Evolutionary conservation across 768 basidiomycete species (phyloP).

Genomic region (Obba rivulosa): DNA sequence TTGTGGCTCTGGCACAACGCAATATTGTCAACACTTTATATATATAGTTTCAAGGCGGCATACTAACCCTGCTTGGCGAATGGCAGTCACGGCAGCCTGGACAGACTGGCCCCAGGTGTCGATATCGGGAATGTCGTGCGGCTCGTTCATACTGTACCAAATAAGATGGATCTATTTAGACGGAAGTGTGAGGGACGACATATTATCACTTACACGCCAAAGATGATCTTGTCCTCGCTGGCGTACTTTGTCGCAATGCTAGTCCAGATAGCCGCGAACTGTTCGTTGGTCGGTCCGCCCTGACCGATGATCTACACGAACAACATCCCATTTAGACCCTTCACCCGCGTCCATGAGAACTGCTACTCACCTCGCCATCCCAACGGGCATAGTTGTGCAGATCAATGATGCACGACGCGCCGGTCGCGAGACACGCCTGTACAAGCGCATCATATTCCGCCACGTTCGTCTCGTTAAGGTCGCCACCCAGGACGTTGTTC

Average conservation of each 20-base stretch:
- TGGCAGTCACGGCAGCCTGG: slow-evolving; percentile 37
- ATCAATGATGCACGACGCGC: slow-evolving; percentile 42
- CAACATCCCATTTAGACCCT: too few species aligned
- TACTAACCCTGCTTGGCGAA: slow-evolving; percentile 31
- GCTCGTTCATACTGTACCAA: slow-evolving; percentile 36
- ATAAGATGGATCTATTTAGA: background rate
- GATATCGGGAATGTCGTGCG: slow-evolving; percentile 37
- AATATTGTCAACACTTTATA: background rate
- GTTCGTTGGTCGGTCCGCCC: slow-evolving; percentile 36
- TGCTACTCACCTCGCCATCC: slow-evolving; percentile 30
- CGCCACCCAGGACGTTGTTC: slow-evolving; percentile 42
- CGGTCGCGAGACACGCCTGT: slow-evolving; percentile 36
- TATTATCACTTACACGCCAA: slow-evolving; percentile 7
- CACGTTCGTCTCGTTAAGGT: slow-evolving; percentile 35
- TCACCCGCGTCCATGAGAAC: background rate
- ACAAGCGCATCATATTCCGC: slow-evolving; percentile 41
- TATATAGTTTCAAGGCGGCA: background rate
- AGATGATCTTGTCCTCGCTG: slow-evolving; percentile 31
- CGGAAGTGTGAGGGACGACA: background rate
- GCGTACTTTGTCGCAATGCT: slow-evolving; percentile 36
- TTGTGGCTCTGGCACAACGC: slow-evolving; percentile 24
- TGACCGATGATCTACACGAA: slow-evolving; percentile 30
- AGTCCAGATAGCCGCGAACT: slow-evolving; percentile 36
- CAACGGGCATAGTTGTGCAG: slow-evolving; percentile 57
- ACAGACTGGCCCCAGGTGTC: slow-evolving; percentile 28